Conservation (phyloP, 2,329 filamentous ascomycete genomes). For the Curvularia verruculosa region DNA sequence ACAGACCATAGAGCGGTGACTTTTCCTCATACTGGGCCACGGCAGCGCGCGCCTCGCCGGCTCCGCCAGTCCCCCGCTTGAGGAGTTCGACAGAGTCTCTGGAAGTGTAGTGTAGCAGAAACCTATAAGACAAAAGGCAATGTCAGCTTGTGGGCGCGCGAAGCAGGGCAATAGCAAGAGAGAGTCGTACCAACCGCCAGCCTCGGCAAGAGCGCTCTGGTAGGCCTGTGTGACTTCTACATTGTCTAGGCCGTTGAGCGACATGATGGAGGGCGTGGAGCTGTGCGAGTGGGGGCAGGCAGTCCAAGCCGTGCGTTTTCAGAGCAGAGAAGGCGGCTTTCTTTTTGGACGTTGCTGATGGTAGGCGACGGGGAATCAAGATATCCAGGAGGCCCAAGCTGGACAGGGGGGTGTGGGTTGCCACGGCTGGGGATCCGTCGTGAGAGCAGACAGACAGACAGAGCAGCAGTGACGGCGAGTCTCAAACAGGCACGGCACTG, state of each 20-base stretch:
- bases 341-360: slow-evolving; percentile 5
- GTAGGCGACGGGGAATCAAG: slow-evolving; percentile 9
- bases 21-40: slow-evolving; percentile 81
- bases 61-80: slow-evolving; percentile 77
- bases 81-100: slow-evolving; percentile 87
- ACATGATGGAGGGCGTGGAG: slow-evolving; percentile 64
- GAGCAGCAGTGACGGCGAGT: neutral
- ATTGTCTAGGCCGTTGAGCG: slow-evolving; percentile 92
- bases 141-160: slow-evolving; percentile 29
- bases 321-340: slow-evolving; percentile 9
- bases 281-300: slow-evolving; percentile 14
- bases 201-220: slow-evolving; percentile 77
- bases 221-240: slow-evolving; percentile 82
- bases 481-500: slow-evolving; percentile 17
- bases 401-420: slow-evolving; percentile 8
- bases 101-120: slow-evolving; percentile 87
- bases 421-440: slow-evolving; percentile 10
- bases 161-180: slow-evolving; percentile 1
- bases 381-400: slow-evolving; percentile 16
- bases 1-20: slow-evolving; percentile 88
- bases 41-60: slow-evolving; percentile 79
- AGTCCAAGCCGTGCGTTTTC: slow-evolving; percentile 18
- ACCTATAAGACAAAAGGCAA: slow-evolving; percentile 63
- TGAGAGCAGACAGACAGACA: neutral
- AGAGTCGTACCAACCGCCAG: slow-evolving; percentile 85